Base-by-base conservation (phyloP, 345 rosid species). In the Clausena lansium region DNA sequence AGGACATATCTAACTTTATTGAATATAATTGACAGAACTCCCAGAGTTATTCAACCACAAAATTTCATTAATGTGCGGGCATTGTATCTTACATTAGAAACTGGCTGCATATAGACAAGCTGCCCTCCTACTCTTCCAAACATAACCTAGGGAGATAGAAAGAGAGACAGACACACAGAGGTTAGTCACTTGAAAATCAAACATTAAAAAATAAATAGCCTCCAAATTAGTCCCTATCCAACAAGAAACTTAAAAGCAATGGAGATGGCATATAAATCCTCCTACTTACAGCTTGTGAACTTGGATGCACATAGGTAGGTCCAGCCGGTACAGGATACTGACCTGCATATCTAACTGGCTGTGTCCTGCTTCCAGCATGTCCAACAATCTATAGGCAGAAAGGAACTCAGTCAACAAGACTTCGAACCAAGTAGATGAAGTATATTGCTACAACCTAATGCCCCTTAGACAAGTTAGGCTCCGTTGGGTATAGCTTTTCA, bases 111-210 rank as follows among this genome's bases (percentile, higher is more conserved):
- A 78, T 85, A 90, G 22, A 91, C 78, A 75, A 89, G 86, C 85
- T 91, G 98, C 63, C 95, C 95, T 25, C 95, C 95, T 30, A 88
- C 10, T 72, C 91, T 91, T 76, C 90, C 90, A 81, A 88, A 84
- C 95, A 90, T 79, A 72, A 91, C 89, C 98, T 94, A 81, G 17
- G 57, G 62, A 79, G 41, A 79, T 70, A 72, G 47, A 66, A 79
- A 81, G 22, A 60, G 45, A 72, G 41, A 67, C 35, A 57, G 58
- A 35, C 1, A 35, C 17, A 45, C 50, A 45, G 39, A 80, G 52
- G 52, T 78, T 38, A 76, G 39, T 50, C 28, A 57, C 67, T 67
- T 47, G 72, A 58, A 76, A 55, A 67, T 67, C 24, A 45, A 65
- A 20, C 36, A 36, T 41, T 35, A 11, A 78, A 14, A 45, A 50